Percentiles rank a stretch among this genome's conserved stretches.
These are phyloP conservation scores for Lactuca saligna DNA, from an alignment of 129 eudicot genomes.

Conservation along the genomic window DNA sequence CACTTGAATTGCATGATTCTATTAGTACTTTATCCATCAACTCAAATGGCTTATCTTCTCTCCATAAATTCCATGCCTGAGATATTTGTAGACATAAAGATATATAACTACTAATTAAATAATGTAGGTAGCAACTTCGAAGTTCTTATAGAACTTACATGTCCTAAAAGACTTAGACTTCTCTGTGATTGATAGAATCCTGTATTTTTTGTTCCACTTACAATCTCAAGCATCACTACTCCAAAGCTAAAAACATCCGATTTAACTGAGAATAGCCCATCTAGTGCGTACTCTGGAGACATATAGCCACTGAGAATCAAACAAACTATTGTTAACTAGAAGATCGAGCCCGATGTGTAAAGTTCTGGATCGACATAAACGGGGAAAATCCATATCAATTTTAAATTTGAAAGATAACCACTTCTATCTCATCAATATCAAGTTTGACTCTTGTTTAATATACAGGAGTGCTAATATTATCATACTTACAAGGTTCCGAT, in stretches of 20 bases:
- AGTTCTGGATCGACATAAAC: too few species aligned
- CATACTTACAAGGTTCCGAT: constrained; percentile 35
- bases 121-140: neutral
- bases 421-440: too few species aligned
- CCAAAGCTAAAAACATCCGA: constrained; percentile 37
- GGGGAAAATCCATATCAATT: too few species aligned
- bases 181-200: constrained; percentile 28
- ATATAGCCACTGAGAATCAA: constrained; percentile 25
- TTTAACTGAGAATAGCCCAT: constrained; percentile 29
- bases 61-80: constrained; percentile 35
- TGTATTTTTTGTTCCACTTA: constrained; percentile 36
- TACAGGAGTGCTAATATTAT: too few species aligned
- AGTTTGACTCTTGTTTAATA: too few species aligned
- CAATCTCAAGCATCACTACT: constrained; percentile 29
- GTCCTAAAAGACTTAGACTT: constrained; percentile 25
- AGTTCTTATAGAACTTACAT: constrained; percentile 25
- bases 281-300: constrained; percentile 38
- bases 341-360: too few species aligned
- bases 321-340: too few species aligned
- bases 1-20: constrained; percentile 20
- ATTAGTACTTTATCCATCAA: constrained; percentile 19
- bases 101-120: neutral
- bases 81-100: neutral
- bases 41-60: constrained; percentile 18
- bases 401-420: too few species aligned